These are phyloP conservation scores for Pinus albicaulis DNA, from an alignment of 75 land plant genomes.

Conservation along the genomic window DNA sequence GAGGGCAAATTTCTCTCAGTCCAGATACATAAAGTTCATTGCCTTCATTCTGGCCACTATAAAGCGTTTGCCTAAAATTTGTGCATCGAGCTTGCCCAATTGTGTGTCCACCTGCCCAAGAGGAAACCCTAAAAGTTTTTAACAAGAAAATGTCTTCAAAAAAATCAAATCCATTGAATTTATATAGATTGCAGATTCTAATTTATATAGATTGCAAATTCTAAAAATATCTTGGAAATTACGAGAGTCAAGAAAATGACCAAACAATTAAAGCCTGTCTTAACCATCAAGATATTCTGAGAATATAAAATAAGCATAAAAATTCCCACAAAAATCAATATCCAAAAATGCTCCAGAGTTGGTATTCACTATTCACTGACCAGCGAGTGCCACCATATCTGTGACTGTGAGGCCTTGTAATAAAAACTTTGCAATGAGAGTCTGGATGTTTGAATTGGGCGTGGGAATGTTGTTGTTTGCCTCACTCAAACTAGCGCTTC, in stretches of 20 bases:
- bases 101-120: constrained; percentile 73
- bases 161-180: too few species aligned
- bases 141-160: too few species aligned
- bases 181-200: too few species aligned
- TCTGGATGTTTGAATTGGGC: constrained; percentile 34
- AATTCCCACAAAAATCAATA: neutral
- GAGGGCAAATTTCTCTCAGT: constrained; percentile 54
- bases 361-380: constrained; percentile 26
- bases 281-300: too few species aligned
- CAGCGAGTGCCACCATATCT: constrained; percentile 72
- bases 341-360: neutral
- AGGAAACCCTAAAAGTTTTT: neutral
- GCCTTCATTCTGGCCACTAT: constrained; percentile 29
- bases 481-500: constrained; percentile 33
- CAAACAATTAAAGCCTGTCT: too few species aligned
- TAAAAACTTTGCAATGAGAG: constrained; percentile 43
- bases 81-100: constrained; percentile 77
- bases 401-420: constrained; percentile 56
- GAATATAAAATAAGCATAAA: too few species aligned
- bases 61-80: constrained; percentile 54
- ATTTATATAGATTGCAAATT: too few species aligned
- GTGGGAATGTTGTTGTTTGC: constrained; percentile 51
- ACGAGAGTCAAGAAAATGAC: too few species aligned
- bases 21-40: constrained; percentile 20
- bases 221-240: too few species aligned